Base-by-base conservation (phyloP, 257 asterid species). In the Nicotiana tomentosiformis region DNA sequence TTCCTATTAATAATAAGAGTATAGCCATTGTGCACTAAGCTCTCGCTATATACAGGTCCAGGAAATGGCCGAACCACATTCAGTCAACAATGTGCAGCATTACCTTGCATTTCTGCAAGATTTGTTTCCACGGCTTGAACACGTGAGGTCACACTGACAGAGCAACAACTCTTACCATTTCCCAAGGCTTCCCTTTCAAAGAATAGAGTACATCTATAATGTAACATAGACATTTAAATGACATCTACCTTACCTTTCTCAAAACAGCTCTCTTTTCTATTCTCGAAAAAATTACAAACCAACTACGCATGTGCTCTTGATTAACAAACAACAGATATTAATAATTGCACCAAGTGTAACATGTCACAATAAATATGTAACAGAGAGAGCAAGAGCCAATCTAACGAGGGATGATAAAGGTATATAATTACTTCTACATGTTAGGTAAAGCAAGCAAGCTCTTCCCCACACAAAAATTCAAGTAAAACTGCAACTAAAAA, bases 361-460 rank as follows among this genome's bases (percentile, higher is more conserved):
- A 37, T 82, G 30, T 60, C 70, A 29, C 29, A 77, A 58, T 78
- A 39, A 35, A 61, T 56, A 35, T 55, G 46, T 55, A 43, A 23
- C 23, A 23, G 65, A 10, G 46, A 39, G 46, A 39, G 46, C 46
- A 39, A 39, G 46, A 7, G 39, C 51, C 11, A 20, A 60, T 20
- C 32, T n/a, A 60, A n/a, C 66, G 32, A 60, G 46, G 66, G 66
- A 60, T 60, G 66, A 46, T 74, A 81, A n/a, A 67, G 81, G 87
- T 83, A 72, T 80, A 69, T 23, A 60, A 77, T 20, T 57, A 14
- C 10, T 60, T 57, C 11, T 2, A 58, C 29, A 20, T 8, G 66
- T 3, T 60, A 60, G 20, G 32, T 61, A 8, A 61, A 7, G 30
- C 32, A 61, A 61, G 30, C 32, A 20, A 61, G 66, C 32, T 61